Evolutionary conservation across 495 filamentous ascomycete species (phyloP).

Genomic region (Durotheca rogersii): DNA sequence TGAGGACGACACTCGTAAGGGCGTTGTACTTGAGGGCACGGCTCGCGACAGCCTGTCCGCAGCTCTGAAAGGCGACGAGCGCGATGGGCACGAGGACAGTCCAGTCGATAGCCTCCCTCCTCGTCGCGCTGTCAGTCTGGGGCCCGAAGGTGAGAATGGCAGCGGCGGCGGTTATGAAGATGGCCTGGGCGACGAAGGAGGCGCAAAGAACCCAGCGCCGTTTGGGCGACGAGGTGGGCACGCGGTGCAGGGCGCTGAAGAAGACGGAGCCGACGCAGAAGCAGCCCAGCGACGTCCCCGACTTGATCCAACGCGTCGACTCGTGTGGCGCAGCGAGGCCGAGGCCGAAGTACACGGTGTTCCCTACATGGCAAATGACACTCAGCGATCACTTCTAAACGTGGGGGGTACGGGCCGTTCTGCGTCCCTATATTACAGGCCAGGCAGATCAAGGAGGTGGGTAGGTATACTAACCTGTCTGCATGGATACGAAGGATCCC

Average conservation of each 20-base stretch:
- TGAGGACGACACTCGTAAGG: slow-evolving; percentile 69
- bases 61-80: slow-evolving; percentile 68
- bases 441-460: no score
- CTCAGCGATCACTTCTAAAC: no score
- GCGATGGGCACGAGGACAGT: slow-evolving; percentile 60
- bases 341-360: slow-evolving; percentile 73
- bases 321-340: slow-evolving; percentile 57
- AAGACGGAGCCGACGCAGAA: slow-evolving; percentile 68
- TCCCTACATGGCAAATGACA: slow-evolving; percentile 45
- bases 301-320: slow-evolving; percentile 64
- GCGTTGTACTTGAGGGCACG: slow-evolving; percentile 61
- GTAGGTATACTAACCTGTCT: slow-evolving; percentile 57
- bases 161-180: slow-evolving; percentile 58
- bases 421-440: no score
- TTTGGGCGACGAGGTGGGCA: slow-evolving; percentile 51
- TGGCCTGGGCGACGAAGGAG: slow-evolving; percentile 59
- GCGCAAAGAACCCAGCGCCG: slow-evolving; percentile 62
- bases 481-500: slow-evolving; percentile 78
- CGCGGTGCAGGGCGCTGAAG: slow-evolving; percentile 63
- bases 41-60: slow-evolving; percentile 68
- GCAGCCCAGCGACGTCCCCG: slow-evolving; percentile 59
- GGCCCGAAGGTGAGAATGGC: slow-evolving; percentile 53
- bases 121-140: slow-evolving; percentile 29
- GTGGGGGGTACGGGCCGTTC: no score
- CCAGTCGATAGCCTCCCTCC: slow-evolving; percentile 54